Base-by-base conservation (phyloP, 2,329 filamentous ascomycete genomes). In the Curvularia eragrostidis region DNA sequence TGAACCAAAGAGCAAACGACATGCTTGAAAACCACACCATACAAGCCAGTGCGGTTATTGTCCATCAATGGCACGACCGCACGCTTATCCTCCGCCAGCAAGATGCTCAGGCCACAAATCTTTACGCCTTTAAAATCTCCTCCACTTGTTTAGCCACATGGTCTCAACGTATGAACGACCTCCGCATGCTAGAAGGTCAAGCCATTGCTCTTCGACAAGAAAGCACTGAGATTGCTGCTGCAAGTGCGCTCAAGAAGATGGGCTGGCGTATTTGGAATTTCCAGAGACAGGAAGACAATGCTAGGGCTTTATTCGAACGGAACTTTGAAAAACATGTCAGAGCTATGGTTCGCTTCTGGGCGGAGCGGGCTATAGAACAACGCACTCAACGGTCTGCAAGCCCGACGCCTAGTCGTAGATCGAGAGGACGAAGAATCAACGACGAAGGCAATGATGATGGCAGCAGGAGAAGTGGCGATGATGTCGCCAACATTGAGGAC, bases 221-320 rank as follows among this genome's bases (percentile, higher is more conserved):
- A 56, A 81, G 80, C 41, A 73, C 81, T 4, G 78, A 83, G 12
- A 74, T 79, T 23, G 73, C 80, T 3, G 81, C 84, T 13, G 77
- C 78, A 10, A 75, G 74, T 13, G 79, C 78, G 23, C 74, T 87
- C 55, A 84, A 83, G 67, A 84, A 81, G 65, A 74, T 87, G n/a
- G 85, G 83, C 52, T 83, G 86, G 73, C 81, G 81, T 7, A 75
- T 84, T 2, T 87, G 87, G 73, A 84, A 85, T 39, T 74, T 84
- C 4, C 77, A 78, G 23, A 80, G 81, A 50, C 79, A 79, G 23
- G 71, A 78, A 9, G 81, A 86, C 55, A 85, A 79, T 39, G 84
- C 84, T 0, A 76, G 82, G 34, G 82, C 84, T 6, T 75, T 87
- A 61, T 77, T 78, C 48, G 78, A 82, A 18, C 77, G 85, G 18